These are phyloP conservation scores for Phytophthora sojae DNA, from an alignment of 352 stramenopile species.

Conservation along the genomic window DNA sequence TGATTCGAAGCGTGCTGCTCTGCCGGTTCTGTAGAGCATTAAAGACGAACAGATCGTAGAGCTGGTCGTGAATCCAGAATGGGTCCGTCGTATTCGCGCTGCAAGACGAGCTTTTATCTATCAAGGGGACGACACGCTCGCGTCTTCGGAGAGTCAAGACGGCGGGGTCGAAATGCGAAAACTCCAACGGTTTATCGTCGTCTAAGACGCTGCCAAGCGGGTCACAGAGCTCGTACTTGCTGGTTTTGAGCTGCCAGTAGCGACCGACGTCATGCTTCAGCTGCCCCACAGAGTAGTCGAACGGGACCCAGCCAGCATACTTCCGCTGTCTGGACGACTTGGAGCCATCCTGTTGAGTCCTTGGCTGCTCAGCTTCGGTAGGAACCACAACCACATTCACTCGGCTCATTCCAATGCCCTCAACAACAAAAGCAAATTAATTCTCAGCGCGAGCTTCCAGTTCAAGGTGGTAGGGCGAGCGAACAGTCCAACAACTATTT, in stretches of 20 bases:
- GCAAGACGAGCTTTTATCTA: not conserved
- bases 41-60: conserved; percentile 75
- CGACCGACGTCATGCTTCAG: conserved; percentile 56
- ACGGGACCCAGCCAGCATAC: conserved; percentile 56
- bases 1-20: conserved; percentile 50
- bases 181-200: conserved; percentile 36
- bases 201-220: conserved; percentile 25
- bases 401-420: conserved; percentile 23
- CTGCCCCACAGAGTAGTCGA: conserved; percentile 52
- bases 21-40: conserved; percentile 64
- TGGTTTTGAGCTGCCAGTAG: conserved; percentile 53
- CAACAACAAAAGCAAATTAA: not conserved
- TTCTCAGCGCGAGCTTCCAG: conserved; percentile 6
- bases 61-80: conserved; percentile 64
- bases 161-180: conserved; percentile 4
- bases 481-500: conserved; percentile 19
- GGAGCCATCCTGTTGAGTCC: not conserved
- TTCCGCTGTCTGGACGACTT: not conserved
- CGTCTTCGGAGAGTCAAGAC: conserved; percentile 32
- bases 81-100: conserved; percentile 31
- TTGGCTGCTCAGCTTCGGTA: conserved; percentile 1
- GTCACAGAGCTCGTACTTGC: conserved; percentile 57
- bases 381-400: conserved; percentile 31
- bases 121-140: not conserved
- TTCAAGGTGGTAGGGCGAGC: not conserved